These are phyloP conservation scores for Arthrobotrys sinensis DNA, from an alignment of 2,329 filamentous ascomycete species.

Conservation along the genomic window DNA sequence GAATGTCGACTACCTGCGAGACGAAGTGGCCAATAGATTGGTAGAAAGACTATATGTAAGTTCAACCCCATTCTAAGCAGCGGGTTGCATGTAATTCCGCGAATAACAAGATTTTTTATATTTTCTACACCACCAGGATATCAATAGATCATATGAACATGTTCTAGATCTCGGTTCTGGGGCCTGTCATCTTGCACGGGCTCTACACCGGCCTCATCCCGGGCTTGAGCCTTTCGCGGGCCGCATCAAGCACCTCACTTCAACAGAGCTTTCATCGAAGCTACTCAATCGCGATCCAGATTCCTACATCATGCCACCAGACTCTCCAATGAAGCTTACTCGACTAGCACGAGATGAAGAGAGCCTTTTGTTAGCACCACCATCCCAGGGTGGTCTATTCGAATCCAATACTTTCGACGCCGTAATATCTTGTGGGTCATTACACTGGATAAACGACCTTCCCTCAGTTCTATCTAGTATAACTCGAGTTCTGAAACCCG, in stretches of 20 bases:
- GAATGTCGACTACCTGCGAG: conserved; percentile 90
- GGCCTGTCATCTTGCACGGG: conserved; percentile 91
- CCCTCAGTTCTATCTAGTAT: conserved; percentile 87
- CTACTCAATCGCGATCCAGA: conserved; percentile 83
- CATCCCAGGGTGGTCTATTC: conserved; percentile 72
- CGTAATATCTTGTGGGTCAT: conserved; percentile 86
- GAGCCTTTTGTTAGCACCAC: conserved; percentile 69
- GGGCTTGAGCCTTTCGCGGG: conserved; percentile 77
- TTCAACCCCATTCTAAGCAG: background rate
- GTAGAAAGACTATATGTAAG: conserved; percentile 85
- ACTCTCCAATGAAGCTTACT: conserved; percentile 79
- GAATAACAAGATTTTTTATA: background rate
- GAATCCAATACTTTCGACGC: conserved; percentile 85
- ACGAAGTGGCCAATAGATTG: conserved; percentile 87
- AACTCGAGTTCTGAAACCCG: conserved; percentile 88
- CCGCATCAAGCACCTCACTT: conserved; percentile 81
- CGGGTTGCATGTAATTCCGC: no score
- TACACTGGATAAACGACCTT: conserved; percentile 99
- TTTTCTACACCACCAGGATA: conserved; percentile 76
- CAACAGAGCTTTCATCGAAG: conserved; percentile 83
- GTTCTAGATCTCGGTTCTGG: conserved; percentile 96
- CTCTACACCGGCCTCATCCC: conserved; percentile 78
- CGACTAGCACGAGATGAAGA: conserved; percentile 80
- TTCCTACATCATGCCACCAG: conserved; percentile 75
- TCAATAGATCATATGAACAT: conserved; percentile 86